phyloP scores from a whole-genome alignment of 2,329 filamentous ascomycete genomes.

The Neodidymelliopsis sp. region DNA sequence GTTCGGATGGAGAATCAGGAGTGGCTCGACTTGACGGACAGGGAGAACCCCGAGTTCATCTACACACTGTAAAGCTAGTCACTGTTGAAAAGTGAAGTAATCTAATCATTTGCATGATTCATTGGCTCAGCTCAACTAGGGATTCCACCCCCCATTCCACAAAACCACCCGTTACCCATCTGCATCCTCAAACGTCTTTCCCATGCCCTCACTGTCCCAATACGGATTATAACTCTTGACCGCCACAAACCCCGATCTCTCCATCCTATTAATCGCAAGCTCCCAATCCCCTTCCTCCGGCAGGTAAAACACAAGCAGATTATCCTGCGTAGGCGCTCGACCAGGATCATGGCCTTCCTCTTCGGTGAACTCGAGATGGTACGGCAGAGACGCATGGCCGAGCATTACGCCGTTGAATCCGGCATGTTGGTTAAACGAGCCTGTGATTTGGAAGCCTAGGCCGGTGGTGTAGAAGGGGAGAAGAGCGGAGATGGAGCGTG shows the following conservation, averaged over 20 bases:
- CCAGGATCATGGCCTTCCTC: conserved; percentile 46
- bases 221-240: conserved; percentile 55
- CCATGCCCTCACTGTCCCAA: conserved; percentile 51
- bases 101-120: too few relatives aligned
- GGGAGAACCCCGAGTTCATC: conserved; percentile 69
- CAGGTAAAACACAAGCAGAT: conserved; percentile 56
- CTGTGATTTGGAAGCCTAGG: conserved; percentile 50
- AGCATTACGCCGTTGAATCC: conserved; percentile 56
- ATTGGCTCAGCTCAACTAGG: too few relatives aligned
- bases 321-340: conserved; percentile 52
- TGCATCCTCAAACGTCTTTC: conserved; percentile 56
- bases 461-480: conserved; percentile 54
- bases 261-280: conserved; percentile 46
- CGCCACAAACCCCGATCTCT: conserved; percentile 42
- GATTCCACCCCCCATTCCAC: conserved; percentile 37
- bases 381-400: conserved; percentile 47
- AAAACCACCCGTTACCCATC: conserved; percentile 58
- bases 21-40: conserved; percentile 71
- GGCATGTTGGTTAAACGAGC: conserved; percentile 48
- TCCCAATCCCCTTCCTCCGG: conserved; percentile 41
- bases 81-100: too few relatives aligned
- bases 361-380: conserved; percentile 56
- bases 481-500: conserved; percentile 49
- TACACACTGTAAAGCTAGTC: conserved; percentile 64
- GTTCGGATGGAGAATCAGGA: conserved; percentile 71